Evolutionary conservation across 305 asterid genomes (phyloP), one percentile per base, ranked within the genome.

Genomic region (Salvia sclarea): DNA sequence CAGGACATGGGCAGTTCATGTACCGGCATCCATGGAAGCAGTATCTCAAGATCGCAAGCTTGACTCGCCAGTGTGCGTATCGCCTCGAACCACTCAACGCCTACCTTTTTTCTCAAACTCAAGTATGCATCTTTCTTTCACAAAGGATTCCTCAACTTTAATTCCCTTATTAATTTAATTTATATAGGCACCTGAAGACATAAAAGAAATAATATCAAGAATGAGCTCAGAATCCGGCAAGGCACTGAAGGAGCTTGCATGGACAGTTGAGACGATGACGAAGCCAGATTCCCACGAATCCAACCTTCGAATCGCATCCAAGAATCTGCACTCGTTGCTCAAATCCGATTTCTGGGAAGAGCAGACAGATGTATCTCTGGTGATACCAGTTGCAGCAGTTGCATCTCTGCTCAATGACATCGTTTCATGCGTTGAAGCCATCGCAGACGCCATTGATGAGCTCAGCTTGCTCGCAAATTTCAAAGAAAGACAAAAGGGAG

Each of bases 1-100:
- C 95, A 1, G 87, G 90, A 0, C 97, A 90, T 55, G 96, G 97
- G 3, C 68, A 44, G 22, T 90, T 88, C 88, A 71, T 53, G 84
- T 90, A 75, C 59, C 68, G 81, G 9, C 97, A 90, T 83, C 97
- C 97, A 21, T 90, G 96, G 97, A 80, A 80, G 73, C 92, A 88
- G 45, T 90, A 90, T 70, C 71, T 85, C 60, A 85, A 83, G 71
- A 77, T 86, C 35, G 94, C 90, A 24, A 37, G 72, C 31, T 68
- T 86, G 38, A 80, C 80, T 7, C 77, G 97, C 53, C 87, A 79
- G 45, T 88, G 94, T 77, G 96, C 96, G 30, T 81, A 57, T 61
- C 73, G 86, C 2, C 56, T 86, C 18, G 94, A 88, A 48, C 78
- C 90, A 57, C 89, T 88, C 62, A 83, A 72, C 59, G 69, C 71